Base-by-base conservation (phyloP, 2,329 filamentous ascomycete genomes). In the Trichoderma breve region DNA sequence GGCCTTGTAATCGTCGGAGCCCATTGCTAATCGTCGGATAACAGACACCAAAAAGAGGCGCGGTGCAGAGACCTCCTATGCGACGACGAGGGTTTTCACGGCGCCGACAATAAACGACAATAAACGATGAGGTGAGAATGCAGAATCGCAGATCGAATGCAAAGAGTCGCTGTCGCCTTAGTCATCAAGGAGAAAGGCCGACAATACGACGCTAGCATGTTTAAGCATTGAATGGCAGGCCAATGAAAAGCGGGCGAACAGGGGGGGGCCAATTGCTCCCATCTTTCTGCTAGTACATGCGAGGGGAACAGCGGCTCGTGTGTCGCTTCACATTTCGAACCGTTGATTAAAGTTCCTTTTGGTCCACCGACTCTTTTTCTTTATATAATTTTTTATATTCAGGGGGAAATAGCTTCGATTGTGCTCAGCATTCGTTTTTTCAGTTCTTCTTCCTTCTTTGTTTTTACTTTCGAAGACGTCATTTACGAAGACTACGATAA, bases 1-100 rank as follows among this genome's bases (percentile, higher is more conserved):
- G 74, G 89, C 84, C 62, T 86, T 82, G 84, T 97, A 97, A 76
- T 97, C 93, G 80, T 93, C 91, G 70, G 89, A 87, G 28, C 91
- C 88, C 92, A 94, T 94, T 51, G 24, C 30, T 60, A 53, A 11
- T 21, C 53, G 51, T 32, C 36, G 28, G 24, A 30, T 9, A 24
- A 12, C 15, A 24, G 6, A 21, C 15, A 18, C 18, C 47, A 24
- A 15, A 7, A 26, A 66, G 30, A 26, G 47, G 18, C 7, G 62
- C 11, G 4, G 28, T 28, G 28, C 4, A 6, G 4, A 28, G n/a
- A 32, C 32, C 58, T 4, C 21, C 9, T 51, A 15, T 26, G 47
- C 26, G 57, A 2, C n/a, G 28, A 14, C 2, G 18, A 34, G 18
- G 18, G 1, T 7, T 7, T n/a, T 43, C 18, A 3, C n/a, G 18